phyloP scores from a whole-genome alignment of 2,329 filamentous ascomycete genomes.

The Alternaria brassicae region DNA sequence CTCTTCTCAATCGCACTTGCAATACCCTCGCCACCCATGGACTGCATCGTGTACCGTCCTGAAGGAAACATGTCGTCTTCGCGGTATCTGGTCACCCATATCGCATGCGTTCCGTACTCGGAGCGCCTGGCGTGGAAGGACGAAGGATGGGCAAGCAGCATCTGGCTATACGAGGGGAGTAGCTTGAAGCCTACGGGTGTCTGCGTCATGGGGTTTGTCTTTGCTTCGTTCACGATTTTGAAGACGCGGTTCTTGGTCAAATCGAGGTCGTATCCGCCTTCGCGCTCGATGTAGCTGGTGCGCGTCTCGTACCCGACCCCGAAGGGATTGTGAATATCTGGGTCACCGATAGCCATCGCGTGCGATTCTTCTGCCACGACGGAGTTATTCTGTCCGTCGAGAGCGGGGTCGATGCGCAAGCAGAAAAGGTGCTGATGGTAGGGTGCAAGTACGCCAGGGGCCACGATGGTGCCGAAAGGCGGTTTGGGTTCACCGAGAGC shows the following conservation, averaged over 20 bases:
- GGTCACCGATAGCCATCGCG: background rate
- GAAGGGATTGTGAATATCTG: slow-evolving; percentile 1
- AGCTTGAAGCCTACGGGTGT: slow-evolving; percentile 61
- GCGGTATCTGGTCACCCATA: slow-evolving; percentile 37
- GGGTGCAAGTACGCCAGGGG: slow-evolving; percentile 53
- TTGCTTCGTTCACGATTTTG: slow-evolving; percentile 56
- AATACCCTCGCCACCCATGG: slow-evolving; percentile 34
- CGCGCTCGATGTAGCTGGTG: slow-evolving; percentile 15
- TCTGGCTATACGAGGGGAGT: slow-evolving; percentile 43
- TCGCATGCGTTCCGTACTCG: slow-evolving; percentile 31
- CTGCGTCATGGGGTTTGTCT: slow-evolving; percentile 59
- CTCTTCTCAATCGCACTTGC: slow-evolving; percentile 17
- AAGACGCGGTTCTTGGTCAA: slow-evolving; percentile 46
- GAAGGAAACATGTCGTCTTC: slow-evolving; percentile 37
- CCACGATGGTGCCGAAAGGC: slow-evolving; percentile 51
- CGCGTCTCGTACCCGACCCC: slow-evolving; percentile 35
- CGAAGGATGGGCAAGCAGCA: slow-evolving; percentile 31
- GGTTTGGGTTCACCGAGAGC: slow-evolving; percentile 41
- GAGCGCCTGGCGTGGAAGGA: slow-evolving; percentile 35
- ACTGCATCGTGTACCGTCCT: slow-evolving; percentile 38
- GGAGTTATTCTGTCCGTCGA: slow-evolving; percentile 50
- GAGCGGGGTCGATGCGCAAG: slow-evolving; percentile 54
- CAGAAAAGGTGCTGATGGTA: slow-evolving; percentile 56
- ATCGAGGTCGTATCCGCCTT: slow-evolving; percentile 28
- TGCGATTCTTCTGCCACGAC: slow-evolving; percentile 14